phyloP scores from a whole-genome alignment of 805 yeast genomes.

The Wickerhamiella sergipiensis region DNA sequence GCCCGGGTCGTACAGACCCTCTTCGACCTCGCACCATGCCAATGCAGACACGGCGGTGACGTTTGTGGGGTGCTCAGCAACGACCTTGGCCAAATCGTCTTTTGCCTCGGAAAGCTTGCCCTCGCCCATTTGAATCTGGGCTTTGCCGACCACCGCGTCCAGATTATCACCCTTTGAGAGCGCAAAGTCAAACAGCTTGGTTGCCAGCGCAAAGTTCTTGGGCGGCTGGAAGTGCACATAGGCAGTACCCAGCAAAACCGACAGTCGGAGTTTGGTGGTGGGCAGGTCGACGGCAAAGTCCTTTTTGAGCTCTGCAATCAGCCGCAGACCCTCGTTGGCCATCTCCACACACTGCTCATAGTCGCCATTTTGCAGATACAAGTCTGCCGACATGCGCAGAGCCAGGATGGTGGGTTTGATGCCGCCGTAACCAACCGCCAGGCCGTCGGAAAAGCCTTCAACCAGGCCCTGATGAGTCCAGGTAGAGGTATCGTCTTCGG shows the following conservation, averaged over 20 bases:
- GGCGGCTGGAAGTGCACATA: constrained; percentile 86
- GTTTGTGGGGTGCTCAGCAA: constrained; percentile 37
- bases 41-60: constrained; percentile 50
- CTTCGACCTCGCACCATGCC: constrained; percentile 62
- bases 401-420: constrained; percentile 37
- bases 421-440: constrained; percentile 16
- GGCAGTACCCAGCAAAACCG: constrained; percentile 55
- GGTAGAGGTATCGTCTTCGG: constrained; percentile 6
- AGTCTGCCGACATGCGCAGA: constrained; percentile 48
- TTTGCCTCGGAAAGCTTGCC: constrained; percentile 44
- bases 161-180: constrained; percentile 34
- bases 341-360: constrained; percentile 48
- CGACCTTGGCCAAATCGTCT: constrained; percentile 37
- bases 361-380: constrained; percentile 45
- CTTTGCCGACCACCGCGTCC: constrained; percentile 69
- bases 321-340: constrained; percentile 46
- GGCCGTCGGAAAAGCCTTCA: constrained; percentile 38
- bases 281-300: constrained; percentile 35
- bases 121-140: constrained; percentile 58
- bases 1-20: constrained; percentile 40
- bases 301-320: constrained; percentile 29
- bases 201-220: constrained; percentile 64
- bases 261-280: constrained; percentile 43
- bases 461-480: constrained; percentile 36
- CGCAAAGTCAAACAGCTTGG: constrained; percentile 53